These are phyloP conservation scores for Myriosclerotinia duriaeana DNA, from an alignment of 2,329 filamentous ascomycete species.

Conservation along the genomic window DNA sequence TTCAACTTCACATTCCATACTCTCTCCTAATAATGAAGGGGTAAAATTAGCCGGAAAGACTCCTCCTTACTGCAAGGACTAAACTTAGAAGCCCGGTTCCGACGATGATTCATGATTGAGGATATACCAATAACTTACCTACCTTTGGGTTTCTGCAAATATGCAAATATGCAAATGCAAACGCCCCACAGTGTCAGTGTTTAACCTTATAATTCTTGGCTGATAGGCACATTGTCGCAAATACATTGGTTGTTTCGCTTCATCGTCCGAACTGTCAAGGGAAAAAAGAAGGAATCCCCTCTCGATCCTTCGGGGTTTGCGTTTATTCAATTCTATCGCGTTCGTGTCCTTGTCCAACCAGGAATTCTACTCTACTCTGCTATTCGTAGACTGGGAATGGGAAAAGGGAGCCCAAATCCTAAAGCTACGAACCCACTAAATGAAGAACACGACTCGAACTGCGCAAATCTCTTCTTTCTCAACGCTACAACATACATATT, in stretches of 20 bases:
- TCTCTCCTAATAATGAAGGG: too few relatives aligned
- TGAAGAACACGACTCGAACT: constrained; percentile 1
- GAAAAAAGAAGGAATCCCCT: not conserved
- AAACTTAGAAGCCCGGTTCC: too few relatives aligned
- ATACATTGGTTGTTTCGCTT: not conserved
- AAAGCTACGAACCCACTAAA: constrained; percentile 1
- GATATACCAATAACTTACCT: too few relatives aligned
- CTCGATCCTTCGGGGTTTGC: not conserved
- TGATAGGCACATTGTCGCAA: not conserved
- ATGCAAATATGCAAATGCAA: too few relatives aligned
- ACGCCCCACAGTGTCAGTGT: too few relatives aligned
- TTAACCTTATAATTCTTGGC: not conserved
- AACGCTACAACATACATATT: not conserved
- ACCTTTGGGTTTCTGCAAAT: too few relatives aligned
- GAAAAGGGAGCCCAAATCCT: not conserved
- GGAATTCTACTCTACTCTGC: not conserved
- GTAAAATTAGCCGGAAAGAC: too few relatives aligned
- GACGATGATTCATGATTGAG: too few relatives aligned
- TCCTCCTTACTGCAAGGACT: too few relatives aligned
- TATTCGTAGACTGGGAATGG: not conserved
- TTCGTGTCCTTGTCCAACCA: not conserved
- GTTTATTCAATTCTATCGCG: not conserved
- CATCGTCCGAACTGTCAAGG: not conserved
- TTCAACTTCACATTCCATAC: too few relatives aligned
- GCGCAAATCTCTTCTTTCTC: not conserved